Percentiles rank a stretch among this genome's conserved stretches.
Conservation (phyloP, 345 rosid species). For the Theobroma cacao region DNA sequence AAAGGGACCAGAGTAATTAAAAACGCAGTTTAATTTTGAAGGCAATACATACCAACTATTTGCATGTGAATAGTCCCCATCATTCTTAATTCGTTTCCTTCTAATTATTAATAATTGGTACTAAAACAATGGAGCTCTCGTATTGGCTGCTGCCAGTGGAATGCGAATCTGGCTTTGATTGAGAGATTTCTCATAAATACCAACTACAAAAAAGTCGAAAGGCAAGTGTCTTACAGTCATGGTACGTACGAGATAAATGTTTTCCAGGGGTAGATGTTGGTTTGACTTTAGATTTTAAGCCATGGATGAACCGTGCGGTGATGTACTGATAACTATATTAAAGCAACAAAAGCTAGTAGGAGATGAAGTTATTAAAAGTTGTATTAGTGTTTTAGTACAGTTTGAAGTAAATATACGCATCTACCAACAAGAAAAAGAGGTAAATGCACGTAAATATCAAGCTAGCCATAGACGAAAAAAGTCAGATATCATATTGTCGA, state of each 20-base stretch:
- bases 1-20: neutral
- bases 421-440: neutral
- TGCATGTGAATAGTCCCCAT: neutral
- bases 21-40: neutral
- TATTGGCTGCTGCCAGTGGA: neutral
- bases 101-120: no score
- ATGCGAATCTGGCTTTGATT: neutral
- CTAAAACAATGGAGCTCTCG: no score
- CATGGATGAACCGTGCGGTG: neutral
- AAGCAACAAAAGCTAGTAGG: neutral
- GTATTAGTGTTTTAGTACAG: neutral
- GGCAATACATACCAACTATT: neutral
- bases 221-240: neutral
- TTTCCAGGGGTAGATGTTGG: neutral
- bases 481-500: no score
- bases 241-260: neutral
- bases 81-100: neutral
- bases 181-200: neutral
- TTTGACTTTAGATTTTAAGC: neutral
- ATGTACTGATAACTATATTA: no score
- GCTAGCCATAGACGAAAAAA: no score
- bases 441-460: no score
- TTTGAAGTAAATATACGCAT: neutral
- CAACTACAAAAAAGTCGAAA: neutral
- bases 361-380: neutral